Base-by-base conservation (phyloP, 78 protist species). In the Carpediemonas membranifera region DNA sequence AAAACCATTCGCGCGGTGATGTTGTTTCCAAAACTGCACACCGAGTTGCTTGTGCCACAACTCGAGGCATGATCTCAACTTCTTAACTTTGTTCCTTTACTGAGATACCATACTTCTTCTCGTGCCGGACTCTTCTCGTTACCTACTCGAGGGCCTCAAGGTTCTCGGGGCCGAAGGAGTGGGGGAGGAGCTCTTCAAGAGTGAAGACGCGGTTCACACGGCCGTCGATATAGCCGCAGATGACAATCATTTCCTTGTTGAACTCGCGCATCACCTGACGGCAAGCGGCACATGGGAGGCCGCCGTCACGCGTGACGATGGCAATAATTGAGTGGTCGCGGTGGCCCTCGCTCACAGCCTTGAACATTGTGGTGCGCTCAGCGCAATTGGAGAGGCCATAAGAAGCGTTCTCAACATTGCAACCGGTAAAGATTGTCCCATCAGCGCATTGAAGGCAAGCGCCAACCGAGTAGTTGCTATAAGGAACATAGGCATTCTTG, bases 341-440 rank as follows among this genome's bases (percentile, higher is more conserved):
- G 65, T 19, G 56, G 36, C 89, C 89, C 54, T 80, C 79, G 73
- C 77, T 74, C 11, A 85, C 82, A 16, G 86, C 86, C 56, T 67
- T 73, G 55, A 79, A 73, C 35, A 76, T 52, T 0, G 89, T 87
- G 1, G 84, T 74, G 21, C 90, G 55, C 75, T 88, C 93, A 35
- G 93, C 93, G 53, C 93, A 88, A 69, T 85, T 78, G 28, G 87
- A 66, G 31, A 81, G 73, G 30, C 90, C 94, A 69, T 87, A 89
- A 59, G 79, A 59, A 1, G 78, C 78, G 56, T 89, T 89, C 53
- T 89, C 94, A n/a, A 89, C 88, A 52, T 89, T 89, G 36, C 71
- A 52, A 11, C 85, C 85, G 9, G 41, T 34, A 27, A 59, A 9
- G 58, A 47, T 3, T 44, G 7, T 24, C 47, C 84, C 89, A 25